phyloP scores from a whole-genome alignment of 345 rosid species.

The Euphorbia tirucalli region DNA sequence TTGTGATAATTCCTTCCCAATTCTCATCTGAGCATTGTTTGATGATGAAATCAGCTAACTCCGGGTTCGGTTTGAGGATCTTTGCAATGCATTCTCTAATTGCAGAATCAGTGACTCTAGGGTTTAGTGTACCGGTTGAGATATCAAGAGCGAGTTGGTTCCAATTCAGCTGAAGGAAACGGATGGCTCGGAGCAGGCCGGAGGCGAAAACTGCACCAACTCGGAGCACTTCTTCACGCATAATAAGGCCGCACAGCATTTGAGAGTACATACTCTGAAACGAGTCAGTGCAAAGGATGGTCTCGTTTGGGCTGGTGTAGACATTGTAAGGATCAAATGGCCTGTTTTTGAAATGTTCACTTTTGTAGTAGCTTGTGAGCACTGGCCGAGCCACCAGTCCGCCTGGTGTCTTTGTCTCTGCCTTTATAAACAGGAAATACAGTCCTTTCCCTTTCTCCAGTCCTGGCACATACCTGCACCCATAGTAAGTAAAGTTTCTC shows the following conservation, averaged over 20 bases:
- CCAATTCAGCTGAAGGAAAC: conserved; percentile 88
- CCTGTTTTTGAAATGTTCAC: conserved; percentile 80
- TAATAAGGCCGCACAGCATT: conserved; percentile 83
- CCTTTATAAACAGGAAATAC: conserved; percentile 79
- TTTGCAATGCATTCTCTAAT: conserved; percentile 40
- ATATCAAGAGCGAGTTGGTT: conserved; percentile 55
- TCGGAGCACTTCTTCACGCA: conserved; percentile 73
- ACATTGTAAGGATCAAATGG: conserved; percentile 83
- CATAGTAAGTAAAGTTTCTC: background rate
- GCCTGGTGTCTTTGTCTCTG: conserved; percentile 86
- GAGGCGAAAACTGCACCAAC: conserved; percentile 94
- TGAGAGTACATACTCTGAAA: conserved; percentile 96
- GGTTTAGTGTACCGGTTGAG: conserved; percentile 52
- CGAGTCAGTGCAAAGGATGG: conserved; percentile 85
- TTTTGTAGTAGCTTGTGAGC: conserved; percentile 93
- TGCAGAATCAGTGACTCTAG: conserved; percentile 47
- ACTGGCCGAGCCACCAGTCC: conserved; percentile 90
- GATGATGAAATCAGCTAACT: conserved; percentile 51
- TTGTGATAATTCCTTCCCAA: conserved; percentile 73
- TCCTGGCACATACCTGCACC: conserved; percentile 70
- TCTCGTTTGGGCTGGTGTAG: conserved; percentile 90
- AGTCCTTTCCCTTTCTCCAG: conserved; percentile 90
- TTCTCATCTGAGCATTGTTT: conserved; percentile 47
- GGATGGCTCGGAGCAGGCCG: conserved; percentile 81
- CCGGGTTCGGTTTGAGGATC: conserved; percentile 53